Evolutionary conservation across 2,329 filamentous ascomycete genomes (phyloP).

Genomic region (Fusarium camptoceras): DNA sequence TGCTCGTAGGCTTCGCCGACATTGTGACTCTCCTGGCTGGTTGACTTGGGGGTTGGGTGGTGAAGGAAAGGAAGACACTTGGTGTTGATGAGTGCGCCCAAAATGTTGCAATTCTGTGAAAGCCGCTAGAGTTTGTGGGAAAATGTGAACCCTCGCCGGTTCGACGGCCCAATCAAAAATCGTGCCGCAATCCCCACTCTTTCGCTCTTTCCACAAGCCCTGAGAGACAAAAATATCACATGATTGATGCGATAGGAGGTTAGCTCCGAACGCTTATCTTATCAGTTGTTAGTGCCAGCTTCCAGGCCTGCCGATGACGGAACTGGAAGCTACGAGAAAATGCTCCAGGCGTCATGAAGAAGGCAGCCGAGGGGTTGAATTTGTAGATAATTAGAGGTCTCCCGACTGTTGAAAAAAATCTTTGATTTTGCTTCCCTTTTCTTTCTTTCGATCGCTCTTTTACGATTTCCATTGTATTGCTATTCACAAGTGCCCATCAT

Average conservation of each 20-base stretch:
- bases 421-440: slow-evolving; percentile 10
- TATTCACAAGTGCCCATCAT: slow-evolving; percentile 46
- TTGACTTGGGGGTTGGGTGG: slow-evolving; percentile 51
- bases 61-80: slow-evolving; percentile 53
- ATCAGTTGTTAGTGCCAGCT: slow-evolving; percentile 1
- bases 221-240: slow-evolving; percentile 49
- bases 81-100: slow-evolving; percentile 52
- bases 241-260: slow-evolving; percentile 48
- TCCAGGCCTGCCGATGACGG: slow-evolving; percentile 23
- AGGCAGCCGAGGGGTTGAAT: slow-evolving; percentile 28
- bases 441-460: slow-evolving; percentile 5
- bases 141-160: slow-evolving; percentile 58
- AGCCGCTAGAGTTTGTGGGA: slow-evolving; percentile 58
- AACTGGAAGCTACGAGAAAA: slow-evolving; percentile 57
- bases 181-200: background rate
- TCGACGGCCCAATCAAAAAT: slow-evolving; percentile 44
- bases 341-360: slow-evolving; percentile 48
- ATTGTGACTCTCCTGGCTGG: slow-evolving; percentile 69
- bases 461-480: background rate
- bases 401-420: slow-evolving; percentile 10
- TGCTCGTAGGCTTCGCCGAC: slow-evolving; percentile 82
- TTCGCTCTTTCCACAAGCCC: slow-evolving; percentile 13
- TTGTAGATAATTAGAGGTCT: slow-evolving; percentile 39
- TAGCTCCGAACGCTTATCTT: background rate
- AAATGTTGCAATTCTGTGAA: slow-evolving; percentile 58